Evolutionary conservation across 2,329 filamentous ascomycete species (phyloP).

Genomic region (Pseudocercospora cruenta): DNA sequence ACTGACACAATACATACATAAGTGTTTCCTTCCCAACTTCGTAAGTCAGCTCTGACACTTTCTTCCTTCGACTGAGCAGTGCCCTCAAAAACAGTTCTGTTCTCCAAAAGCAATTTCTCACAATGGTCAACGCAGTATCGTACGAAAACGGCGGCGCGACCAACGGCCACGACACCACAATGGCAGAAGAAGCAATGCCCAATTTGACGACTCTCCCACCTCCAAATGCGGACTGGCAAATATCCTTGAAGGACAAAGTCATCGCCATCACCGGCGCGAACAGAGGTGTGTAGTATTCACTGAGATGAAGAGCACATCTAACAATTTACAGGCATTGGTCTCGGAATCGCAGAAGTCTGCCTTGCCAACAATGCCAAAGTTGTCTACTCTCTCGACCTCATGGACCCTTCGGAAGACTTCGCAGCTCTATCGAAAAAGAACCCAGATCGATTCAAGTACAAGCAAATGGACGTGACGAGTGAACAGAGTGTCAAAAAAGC

Average conservation of each 20-base stretch:
- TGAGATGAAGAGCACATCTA: constrained; percentile 3
- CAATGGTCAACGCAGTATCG: constrained; percentile 32
- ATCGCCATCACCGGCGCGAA: constrained; percentile 44
- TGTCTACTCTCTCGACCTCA: constrained; percentile 38
- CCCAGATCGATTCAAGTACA: constrained; percentile 35
- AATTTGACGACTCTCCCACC: constrained; percentile 48
- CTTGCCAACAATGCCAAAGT: constrained; percentile 35
- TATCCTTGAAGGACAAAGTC: constrained; percentile 50
- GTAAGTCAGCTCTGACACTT: background rate
- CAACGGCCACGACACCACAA: constrained; percentile 25
- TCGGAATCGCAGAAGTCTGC: constrained; percentile 39
- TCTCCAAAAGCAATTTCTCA: constrained; percentile 12
- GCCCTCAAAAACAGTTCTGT: background rate
- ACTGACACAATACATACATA: background rate
- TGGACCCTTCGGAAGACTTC: constrained; percentile 37
- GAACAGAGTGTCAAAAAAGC: constrained; percentile 34
- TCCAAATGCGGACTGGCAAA: constrained; percentile 51
- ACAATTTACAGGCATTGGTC: constrained; percentile 29
- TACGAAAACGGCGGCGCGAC: constrained; percentile 27
- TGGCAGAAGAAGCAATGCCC: constrained; percentile 31
- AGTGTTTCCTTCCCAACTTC: background rate
- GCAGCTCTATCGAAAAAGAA: constrained; percentile 32
- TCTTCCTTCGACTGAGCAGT: background rate
- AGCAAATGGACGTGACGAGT: constrained; percentile 36
- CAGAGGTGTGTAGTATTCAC: constrained; percentile 16